These are phyloP conservation scores for Mycena maculata DNA, from an alignment of 768 basidiomycete genomes.

Conservation along the genomic window DNA sequence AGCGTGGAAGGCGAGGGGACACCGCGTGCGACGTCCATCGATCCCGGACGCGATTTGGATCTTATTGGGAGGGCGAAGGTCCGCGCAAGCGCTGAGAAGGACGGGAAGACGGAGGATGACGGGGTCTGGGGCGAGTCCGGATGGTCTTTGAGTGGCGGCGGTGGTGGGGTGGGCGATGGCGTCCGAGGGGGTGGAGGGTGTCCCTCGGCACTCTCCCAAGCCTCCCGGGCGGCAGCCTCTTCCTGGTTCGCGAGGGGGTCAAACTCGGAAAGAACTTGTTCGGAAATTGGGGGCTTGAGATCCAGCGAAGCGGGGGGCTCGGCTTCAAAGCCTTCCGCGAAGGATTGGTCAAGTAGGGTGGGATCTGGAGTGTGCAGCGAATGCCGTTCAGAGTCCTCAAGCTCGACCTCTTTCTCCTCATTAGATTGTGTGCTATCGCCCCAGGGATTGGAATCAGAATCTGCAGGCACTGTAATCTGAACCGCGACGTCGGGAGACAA, in stretches of 20 bases:
- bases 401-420: constrained; percentile 30
- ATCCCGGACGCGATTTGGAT: constrained; percentile 65
- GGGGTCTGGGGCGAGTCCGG: constrained; percentile 39
- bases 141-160: constrained; percentile 51
- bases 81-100: constrained; percentile 74
- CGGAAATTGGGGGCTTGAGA: constrained; percentile 34
- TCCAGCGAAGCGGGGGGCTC: constrained; percentile 29
- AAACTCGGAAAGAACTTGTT: constrained; percentile 69
- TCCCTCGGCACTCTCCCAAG: constrained; percentile 72
- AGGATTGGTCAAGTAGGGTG: constrained; percentile 53
- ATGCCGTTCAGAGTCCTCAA: constrained; percentile 34
- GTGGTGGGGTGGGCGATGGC: constrained; percentile 51
- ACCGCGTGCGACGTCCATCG: constrained; percentile 68
- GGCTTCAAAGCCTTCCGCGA: constrained; percentile 51
- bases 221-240: constrained; percentile 69
- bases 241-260: constrained; percentile 72
- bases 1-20: constrained; percentile 68
- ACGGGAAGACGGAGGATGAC: constrained; percentile 64
- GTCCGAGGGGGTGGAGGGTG: constrained; percentile 66
- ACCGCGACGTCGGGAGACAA: constrained; percentile 25
- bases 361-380: constrained; percentile 57
- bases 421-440: constrained; percentile 43
- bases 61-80: constrained; percentile 68
- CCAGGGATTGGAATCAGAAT: constrained; percentile 57
- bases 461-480: constrained; percentile 34